Percentiles rank a stretch among this genome's conserved stretches.
Conservation (phyloP, 164 flowering plant species). For the Vitis riparia region DNA sequence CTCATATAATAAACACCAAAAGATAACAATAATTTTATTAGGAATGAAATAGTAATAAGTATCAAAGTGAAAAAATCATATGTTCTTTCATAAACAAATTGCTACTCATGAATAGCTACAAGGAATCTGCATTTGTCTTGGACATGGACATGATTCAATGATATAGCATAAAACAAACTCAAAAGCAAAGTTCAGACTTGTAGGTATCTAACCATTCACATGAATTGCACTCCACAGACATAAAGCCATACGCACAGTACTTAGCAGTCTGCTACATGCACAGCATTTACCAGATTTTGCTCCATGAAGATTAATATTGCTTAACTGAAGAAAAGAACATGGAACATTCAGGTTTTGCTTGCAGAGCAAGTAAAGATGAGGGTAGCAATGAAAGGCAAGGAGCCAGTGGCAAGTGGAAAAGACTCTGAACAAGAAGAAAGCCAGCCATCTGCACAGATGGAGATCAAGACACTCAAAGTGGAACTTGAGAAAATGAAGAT, state of each 20-base stretch:
- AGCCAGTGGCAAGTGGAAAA: slow-evolving; percentile 21
- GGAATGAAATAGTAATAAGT: no score
- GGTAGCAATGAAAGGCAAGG: slow-evolving; percentile 50
- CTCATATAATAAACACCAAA: no score
- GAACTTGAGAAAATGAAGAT: slow-evolving; percentile 60
- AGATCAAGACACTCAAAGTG: slow-evolving; percentile 46
- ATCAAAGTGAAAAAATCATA: no score
- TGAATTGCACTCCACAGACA: background rate
- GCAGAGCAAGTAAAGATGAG: slow-evolving; percentile 81
- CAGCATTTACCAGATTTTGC: background rate
- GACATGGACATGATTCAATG: no score
- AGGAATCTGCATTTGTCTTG: no score
- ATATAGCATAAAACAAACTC: background rate
- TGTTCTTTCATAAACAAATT: no score
- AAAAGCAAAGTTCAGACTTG: background rate
- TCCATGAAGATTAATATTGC: background rate
- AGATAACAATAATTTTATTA: no score
- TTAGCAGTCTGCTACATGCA: background rate
- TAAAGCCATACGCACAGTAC: background rate
- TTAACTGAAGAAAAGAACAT: slow-evolving; percentile 1
- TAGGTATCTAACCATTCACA: background rate
- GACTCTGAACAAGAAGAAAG: slow-evolving; percentile 38
- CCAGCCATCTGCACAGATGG: slow-evolving; percentile 42
- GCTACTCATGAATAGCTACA: no score
- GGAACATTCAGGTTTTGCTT: slow-evolving; percentile 55